Evolutionary conservation across 352 stramenopile genomes (phyloP).

Genomic region (Phytophthora constricta): DNA sequence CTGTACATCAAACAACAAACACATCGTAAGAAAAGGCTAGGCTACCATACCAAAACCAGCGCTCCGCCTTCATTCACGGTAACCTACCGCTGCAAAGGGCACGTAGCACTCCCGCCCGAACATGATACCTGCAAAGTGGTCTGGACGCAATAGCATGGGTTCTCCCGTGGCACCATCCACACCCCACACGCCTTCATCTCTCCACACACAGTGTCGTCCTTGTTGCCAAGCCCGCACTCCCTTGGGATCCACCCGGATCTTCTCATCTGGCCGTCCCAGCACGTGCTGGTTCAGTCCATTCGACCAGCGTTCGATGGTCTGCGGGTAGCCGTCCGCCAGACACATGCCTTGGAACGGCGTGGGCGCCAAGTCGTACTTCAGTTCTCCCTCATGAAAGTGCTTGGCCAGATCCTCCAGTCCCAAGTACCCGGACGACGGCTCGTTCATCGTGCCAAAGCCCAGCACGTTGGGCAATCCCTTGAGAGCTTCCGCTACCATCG

Average conservation of each 20-base stretch:
- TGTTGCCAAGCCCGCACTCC: constrained; percentile 76
- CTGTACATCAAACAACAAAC: constrained; percentile 25
- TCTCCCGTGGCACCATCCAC: constrained; percentile 44
- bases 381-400: constrained; percentile 61
- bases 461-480: constrained; percentile 83
- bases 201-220: constrained; percentile 77
- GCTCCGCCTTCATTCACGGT: not conserved
- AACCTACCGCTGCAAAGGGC: constrained; percentile 69
- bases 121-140: constrained; percentile 76
- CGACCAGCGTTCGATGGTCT: constrained; percentile 73
- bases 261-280: constrained; percentile 54
- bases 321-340: constrained; percentile 68
- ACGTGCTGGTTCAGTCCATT: constrained; percentile 80
- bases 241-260: constrained; percentile 56
- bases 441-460: constrained; percentile 94
- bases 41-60: no score
- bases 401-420: constrained; percentile 63
- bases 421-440: constrained; percentile 83
- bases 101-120: constrained; percentile 88
- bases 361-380: constrained; percentile 79
- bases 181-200: constrained; percentile 82
- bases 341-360: constrained; percentile 86
- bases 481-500: constrained; percentile 63
- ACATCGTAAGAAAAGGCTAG: constrained; percentile 12
- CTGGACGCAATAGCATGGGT: constrained; percentile 57